A percentile compares a stretch with the other conserved stretches of the same genome.
phyloP scores from a whole-genome alignment of 768 basidiomycete genomes.

The Cytidiella melzeri region DNA sequence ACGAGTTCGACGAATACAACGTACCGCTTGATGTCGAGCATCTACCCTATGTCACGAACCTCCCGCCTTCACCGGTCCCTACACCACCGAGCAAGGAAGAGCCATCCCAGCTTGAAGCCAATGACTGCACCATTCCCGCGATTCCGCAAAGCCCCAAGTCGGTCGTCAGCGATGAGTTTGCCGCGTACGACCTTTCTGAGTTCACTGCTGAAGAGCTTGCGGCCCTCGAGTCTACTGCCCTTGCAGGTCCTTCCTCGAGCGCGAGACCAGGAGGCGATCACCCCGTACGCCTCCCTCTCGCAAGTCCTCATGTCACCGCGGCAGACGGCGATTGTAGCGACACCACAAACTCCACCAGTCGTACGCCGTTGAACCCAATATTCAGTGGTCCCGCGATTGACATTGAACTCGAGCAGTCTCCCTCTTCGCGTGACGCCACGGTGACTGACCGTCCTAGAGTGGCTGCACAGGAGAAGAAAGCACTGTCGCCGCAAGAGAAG shows the following conservation, averaged over 20 bases:
- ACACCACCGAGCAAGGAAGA: neutral
- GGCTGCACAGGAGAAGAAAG: neutral
- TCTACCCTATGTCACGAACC: constrained; percentile 14
- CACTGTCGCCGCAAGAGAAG: constrained; percentile 5
- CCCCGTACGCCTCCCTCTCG: neutral
- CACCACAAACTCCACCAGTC: neutral
- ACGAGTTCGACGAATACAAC: constrained; percentile 23
- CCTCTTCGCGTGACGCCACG: neutral
- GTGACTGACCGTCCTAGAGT: constrained; percentile 10
- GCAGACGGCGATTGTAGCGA: neutral
- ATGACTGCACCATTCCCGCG: neutral
- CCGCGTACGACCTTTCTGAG: constrained; percentile 44
- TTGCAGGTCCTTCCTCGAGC: neutral
- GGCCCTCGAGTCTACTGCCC: constrained; percentile 37
- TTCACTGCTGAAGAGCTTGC: constrained; percentile 55
- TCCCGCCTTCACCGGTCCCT: constrained; percentile 1
- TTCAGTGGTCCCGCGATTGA: constrained; percentile 20
- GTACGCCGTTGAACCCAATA: neutral
- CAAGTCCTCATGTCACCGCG: neutral
- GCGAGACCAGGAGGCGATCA: neutral
- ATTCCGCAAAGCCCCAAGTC: constrained; percentile 3
- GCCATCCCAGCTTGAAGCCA: neutral
- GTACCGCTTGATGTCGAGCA: constrained; percentile 12
- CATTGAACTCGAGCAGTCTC: constrained; percentile 13
- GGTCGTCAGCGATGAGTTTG: constrained; percentile 34